A percentile compares a stretch with the other conserved stretches of the same genome.
These are phyloP conservation scores for Gaertneriomyces sp. DNA, from an alignment of 192 early-diverging fungal genomes.

Conservation along the genomic window DNA sequence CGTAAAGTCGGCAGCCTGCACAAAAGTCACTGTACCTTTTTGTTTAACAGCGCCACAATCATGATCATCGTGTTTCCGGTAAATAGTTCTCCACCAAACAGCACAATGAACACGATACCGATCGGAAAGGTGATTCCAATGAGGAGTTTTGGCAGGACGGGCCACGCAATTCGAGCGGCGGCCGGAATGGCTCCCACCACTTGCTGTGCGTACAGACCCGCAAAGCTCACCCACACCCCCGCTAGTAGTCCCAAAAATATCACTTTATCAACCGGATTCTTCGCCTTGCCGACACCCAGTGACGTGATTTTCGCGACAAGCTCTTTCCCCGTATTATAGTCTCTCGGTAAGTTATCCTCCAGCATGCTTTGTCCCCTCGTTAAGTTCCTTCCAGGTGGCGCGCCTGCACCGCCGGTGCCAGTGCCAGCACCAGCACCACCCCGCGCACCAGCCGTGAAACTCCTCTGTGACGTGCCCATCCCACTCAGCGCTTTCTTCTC, in stretches of 20 bases:
- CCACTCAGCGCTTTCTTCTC: too few relatives aligned
- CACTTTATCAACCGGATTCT: conserved; percentile 9
- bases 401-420: too few relatives aligned
- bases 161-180: conserved; percentile 16
- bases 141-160: conserved; percentile 26
- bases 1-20: neutral
- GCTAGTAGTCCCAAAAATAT: conserved; percentile 21
- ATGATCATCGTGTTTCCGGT: conserved; percentile 39
- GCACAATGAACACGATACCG: conserved; percentile 32
- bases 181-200: conserved; percentile 29
- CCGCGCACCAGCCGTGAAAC: too few relatives aligned
- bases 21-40: neutral
- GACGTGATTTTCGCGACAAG: conserved; percentile 7
- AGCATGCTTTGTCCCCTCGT: too few relatives aligned
- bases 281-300: conserved; percentile 13
- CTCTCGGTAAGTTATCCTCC: conserved; percentile 1
- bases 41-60: conserved; percentile 26
- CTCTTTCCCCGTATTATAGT: conserved; percentile 30
- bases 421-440: too few relatives aligned
- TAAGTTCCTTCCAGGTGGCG: too few relatives aligned
- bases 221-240: conserved; percentile 25
- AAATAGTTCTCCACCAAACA: conserved; percentile 39
- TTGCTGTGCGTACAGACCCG: conserved; percentile 26
- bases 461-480: too few relatives aligned
- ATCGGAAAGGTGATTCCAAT: conserved; percentile 32